Conservation (phyloP, 2,329 filamentous ascomycete genomes). For the Verticillium longisporum region DNA sequence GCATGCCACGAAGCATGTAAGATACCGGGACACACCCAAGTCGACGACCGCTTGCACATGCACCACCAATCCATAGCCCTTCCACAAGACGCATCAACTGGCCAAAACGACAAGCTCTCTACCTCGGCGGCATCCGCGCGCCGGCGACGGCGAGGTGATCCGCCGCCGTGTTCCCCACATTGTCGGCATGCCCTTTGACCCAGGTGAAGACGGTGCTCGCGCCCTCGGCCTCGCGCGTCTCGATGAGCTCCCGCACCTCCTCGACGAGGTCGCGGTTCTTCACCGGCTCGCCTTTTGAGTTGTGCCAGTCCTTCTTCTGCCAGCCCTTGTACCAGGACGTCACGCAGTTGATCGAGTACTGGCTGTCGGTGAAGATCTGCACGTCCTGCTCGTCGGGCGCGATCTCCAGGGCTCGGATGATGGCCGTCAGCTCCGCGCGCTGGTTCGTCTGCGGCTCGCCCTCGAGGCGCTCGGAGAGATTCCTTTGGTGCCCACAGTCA, state of each 20-base stretch:
- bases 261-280: constrained; percentile 83
- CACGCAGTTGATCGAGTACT: constrained; percentile 84
- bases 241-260: constrained; percentile 43
- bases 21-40: not conserved
- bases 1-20: not conserved
- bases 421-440: constrained; percentile 87
- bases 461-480: constrained; percentile 67
- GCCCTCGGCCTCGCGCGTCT: constrained; percentile 55
- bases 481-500: constrained; percentile 28
- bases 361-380: constrained; percentile 80
- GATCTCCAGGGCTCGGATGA: constrained; percentile 74
- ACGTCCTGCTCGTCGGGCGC: constrained; percentile 62
- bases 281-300: constrained; percentile 61
- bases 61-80: no score
- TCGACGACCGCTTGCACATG: no score
- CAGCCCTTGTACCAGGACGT: constrained; percentile 78
- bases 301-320: constrained; percentile 72
- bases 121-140: constrained; percentile 18
- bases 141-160: constrained; percentile 64
- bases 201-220: constrained; percentile 68
- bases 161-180: constrained; percentile 72
- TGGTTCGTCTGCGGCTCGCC: constrained; percentile 85
- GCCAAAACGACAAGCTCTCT: not conserved
- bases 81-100: not conserved
- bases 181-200: constrained; percentile 78